Percentiles rank a stretch among this genome's conserved stretches.
phyloP scores from a whole-genome alignment of 129 eudicot genomes.

The Rutidosis leptorrhynchoides region DNA sequence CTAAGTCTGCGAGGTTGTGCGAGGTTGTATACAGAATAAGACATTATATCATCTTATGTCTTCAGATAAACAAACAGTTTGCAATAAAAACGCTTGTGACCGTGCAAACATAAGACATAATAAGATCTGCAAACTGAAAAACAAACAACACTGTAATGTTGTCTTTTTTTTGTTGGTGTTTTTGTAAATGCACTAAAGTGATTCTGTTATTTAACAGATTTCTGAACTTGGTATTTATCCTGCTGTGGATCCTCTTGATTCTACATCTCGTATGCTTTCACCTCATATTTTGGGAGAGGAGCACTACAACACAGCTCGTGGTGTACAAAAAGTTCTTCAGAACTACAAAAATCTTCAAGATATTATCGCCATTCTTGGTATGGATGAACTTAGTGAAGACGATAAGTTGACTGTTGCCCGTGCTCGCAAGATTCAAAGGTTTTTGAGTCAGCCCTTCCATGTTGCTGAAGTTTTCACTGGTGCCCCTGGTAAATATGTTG shows the following conservation, averaged over 20 bases:
- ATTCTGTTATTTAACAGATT: conserved; percentile 24
- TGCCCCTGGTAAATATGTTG: conserved; percentile 48
- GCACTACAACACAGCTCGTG: conserved; percentile 46
- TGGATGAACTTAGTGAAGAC: conserved; percentile 51
- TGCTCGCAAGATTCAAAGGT: conserved; percentile 42
- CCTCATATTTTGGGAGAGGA: conserved; percentile 48
- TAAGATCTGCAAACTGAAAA: no score
- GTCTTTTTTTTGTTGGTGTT: not conserved
- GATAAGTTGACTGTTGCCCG: conserved; percentile 48
- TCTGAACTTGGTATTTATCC: conserved; percentile 50
- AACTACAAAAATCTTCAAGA: conserved; percentile 50
- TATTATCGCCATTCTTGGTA: conserved; percentile 47
- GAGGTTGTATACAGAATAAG: no score
- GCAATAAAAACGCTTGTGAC: no score
- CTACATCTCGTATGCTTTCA: conserved; percentile 43
- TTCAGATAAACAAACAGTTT: no score
- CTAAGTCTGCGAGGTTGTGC: no score
- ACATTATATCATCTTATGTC: no score
- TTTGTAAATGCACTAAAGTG: not conserved
- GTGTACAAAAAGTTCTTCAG: conserved; percentile 46
- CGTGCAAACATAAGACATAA: no score
- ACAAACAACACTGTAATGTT: no score
- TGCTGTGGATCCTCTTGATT: conserved; percentile 44
- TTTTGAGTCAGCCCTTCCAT: conserved; percentile 46
- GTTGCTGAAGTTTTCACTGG: conserved; percentile 48